Base-by-base conservation (phyloP, 306 rosid genomes). In the Lagenaria siceraria region DNA sequence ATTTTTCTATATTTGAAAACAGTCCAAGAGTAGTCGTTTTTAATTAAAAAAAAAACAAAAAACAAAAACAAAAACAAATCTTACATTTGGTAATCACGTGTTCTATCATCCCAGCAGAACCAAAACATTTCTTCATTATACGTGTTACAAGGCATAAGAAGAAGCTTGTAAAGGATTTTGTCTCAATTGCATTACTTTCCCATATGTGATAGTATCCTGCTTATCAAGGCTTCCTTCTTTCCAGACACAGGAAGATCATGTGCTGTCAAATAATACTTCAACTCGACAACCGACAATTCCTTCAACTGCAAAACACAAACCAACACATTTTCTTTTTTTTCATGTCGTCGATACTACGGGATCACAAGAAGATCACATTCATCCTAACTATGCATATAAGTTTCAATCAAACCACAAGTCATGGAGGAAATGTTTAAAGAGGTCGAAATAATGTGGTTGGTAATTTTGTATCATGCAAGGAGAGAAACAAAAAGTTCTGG, bases 201-300 rank as follows among this genome's bases (percentile, higher is more conserved):
- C 95, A 94, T 77, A 82, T 90, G 97, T 56, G 86, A 87, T 78
- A 92, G 82, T 80, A 94, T 94, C 82, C 97, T 81, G 87, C 89
- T 87, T 60, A 92, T 83, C 83, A 94, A 54, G 71, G 88, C 87
- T 76, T 92, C 97, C 82, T 94, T 94, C 89, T 89, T 94, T 56
- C 98, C 97, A 40, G 90, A 80, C 82, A 91, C 86, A 3, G 98
- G 95, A 89, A 94, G 97, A 83, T 83, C 87, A 61, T 90, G 85
- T 15, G 95, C 93, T 42, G 87, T 77, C 75, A 94, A 88, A 84
- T 90, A 94, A 78, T 78, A 84, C 81, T 92, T 92, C 75, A 94
- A 79, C 84, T 92, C 93, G 54, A 77, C 81, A 46, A 90, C 91
- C 0, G 98, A 89, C 85, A 94, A 71, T 81, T 94, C 96, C 90